Conservation (phyloP, 768 basidiomycete species). For the Naganishia antarctica region DNA sequence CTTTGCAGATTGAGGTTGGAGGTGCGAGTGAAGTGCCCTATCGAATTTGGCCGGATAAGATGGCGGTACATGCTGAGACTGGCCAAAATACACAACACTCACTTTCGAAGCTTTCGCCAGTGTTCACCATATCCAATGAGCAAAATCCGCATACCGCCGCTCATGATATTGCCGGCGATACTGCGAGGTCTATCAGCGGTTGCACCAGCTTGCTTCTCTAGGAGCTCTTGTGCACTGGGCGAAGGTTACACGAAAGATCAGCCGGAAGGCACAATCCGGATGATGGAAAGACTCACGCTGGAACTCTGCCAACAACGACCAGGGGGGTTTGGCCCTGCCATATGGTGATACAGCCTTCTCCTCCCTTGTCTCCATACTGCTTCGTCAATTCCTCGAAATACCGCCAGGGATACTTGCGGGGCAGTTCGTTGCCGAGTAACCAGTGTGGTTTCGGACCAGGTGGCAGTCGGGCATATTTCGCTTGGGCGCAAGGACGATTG, state of each 20-base stretch:
- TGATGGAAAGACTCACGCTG: background rate
- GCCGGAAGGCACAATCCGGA: background rate
- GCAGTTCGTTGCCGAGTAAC: constrained; percentile 12
- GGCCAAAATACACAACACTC: background rate
- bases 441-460: constrained; percentile 19
- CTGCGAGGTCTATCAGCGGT: constrained; percentile 13
- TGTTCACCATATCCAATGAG: constrained; percentile 16
- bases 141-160: constrained; percentile 10
- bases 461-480: constrained; percentile 4
- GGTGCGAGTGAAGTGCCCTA: constrained; percentile 60
- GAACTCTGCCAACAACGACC: constrained; percentile 10
- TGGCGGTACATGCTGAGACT: no score
- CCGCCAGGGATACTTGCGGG: constrained; percentile 11
- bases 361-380: constrained; percentile 15
- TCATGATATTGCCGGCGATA: constrained; percentile 15
- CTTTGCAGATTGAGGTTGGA: constrained; percentile 57
- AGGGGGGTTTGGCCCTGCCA: constrained; percentile 18
- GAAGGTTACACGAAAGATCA: background rate
- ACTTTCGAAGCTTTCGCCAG: constrained; percentile 13
- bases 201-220: constrained; percentile 6
- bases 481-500: constrained; percentile 2
- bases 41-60: background rate
- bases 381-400: constrained; percentile 14
- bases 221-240: constrained; percentile 9
- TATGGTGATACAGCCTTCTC: constrained; percentile 16